Conservation (phyloP, 1,139 yeast genomes). For the Pneumocystis canis region DNA sequence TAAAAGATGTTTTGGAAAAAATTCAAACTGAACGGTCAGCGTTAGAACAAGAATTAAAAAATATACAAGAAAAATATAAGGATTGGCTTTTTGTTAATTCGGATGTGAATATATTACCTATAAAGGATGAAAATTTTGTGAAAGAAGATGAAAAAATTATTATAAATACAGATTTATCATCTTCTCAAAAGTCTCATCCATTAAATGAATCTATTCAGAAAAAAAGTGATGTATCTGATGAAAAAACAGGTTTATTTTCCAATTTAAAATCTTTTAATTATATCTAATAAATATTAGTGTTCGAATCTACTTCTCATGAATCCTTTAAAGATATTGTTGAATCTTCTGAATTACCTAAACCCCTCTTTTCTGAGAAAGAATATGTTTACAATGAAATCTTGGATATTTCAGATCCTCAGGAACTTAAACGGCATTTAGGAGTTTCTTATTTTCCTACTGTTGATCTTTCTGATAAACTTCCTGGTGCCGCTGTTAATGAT, state of each 20-base stretch:
- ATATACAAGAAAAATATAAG: background rate
- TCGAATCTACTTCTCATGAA: background rate
- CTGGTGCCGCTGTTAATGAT: conserved; percentile 75
- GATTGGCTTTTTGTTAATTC: background rate
- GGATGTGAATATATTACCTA: background rate
- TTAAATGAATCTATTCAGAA: background rate
- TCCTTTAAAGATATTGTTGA: background rate
- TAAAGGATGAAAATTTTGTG: background rate
- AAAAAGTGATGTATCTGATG: background rate
- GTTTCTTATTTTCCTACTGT: conserved; percentile 78
- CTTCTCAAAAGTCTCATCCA: background rate
- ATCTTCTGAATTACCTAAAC: background rate
- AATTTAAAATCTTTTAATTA: background rate
- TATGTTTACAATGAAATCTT: background rate
- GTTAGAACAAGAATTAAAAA: background rate
- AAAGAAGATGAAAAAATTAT: background rate
- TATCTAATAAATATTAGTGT: background rate
- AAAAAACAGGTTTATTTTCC: background rate
- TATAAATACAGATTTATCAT: background rate
- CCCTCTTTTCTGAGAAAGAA: background rate
- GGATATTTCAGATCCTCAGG: conserved; percentile 32
- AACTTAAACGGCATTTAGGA: conserved; percentile 59
- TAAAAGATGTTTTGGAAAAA: background rate
- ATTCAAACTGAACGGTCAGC: background rate
- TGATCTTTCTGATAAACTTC: conserved; percentile 60